Percentiles rank a stretch among this genome's conserved stretches.
Evolutionary conservation across 2,329 filamentous ascomycete species (phyloP).

Genomic region (Corynespora cassiicola): DNA sequence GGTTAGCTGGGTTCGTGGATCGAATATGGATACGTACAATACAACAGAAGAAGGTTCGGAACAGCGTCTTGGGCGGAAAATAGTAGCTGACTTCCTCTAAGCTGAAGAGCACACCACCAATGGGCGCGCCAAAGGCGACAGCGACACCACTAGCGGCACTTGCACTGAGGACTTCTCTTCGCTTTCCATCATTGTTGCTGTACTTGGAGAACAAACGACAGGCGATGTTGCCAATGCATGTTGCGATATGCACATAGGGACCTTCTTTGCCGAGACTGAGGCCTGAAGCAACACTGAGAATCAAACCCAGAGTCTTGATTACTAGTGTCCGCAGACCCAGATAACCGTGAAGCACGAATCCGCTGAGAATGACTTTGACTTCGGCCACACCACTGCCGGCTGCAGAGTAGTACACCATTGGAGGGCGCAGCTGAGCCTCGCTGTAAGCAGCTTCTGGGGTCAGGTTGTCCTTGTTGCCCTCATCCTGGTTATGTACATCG

Average conservation of each 20-base stretch:
- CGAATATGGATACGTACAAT: slow-evolving; percentile 65
- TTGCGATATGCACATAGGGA: slow-evolving; percentile 96
- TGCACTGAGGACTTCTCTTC: slow-evolving; percentile 91
- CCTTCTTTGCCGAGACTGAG: slow-evolving; percentile 94
- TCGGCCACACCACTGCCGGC: slow-evolving; percentile 96
- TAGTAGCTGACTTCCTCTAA: slow-evolving; percentile 97
- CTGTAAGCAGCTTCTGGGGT: slow-evolving; percentile 50
- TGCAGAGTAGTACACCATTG: slow-evolving; percentile 94
- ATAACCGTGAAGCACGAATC: slow-evolving; percentile 96
- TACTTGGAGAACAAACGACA: slow-evolving; percentile 96
- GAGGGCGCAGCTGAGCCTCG: slow-evolving; percentile 57
- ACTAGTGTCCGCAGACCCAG: slow-evolving; percentile 85
- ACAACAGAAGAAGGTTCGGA: slow-evolving; percentile 97
- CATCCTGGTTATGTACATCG: slow-evolving; percentile 51
- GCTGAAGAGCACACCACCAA: slow-evolving; percentile 89
- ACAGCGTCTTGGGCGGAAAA: slow-evolving; percentile 95
- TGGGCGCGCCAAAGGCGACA: slow-evolving; percentile 91
- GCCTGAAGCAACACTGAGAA: slow-evolving; percentile 90
- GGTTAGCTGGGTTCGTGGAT: slow-evolving; percentile 14
- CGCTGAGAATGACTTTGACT: slow-evolving; percentile 96
- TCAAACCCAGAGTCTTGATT: slow-evolving; percentile 81
- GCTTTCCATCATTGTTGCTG: slow-evolving; percentile 90
- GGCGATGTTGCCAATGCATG: slow-evolving; percentile 92
- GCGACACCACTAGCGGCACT: slow-evolving; percentile 91
- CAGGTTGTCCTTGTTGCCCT: slow-evolving; percentile 47